Conservation (phyloP, 306 rosid species). For the Lithocarpus polystachyus region DNA sequence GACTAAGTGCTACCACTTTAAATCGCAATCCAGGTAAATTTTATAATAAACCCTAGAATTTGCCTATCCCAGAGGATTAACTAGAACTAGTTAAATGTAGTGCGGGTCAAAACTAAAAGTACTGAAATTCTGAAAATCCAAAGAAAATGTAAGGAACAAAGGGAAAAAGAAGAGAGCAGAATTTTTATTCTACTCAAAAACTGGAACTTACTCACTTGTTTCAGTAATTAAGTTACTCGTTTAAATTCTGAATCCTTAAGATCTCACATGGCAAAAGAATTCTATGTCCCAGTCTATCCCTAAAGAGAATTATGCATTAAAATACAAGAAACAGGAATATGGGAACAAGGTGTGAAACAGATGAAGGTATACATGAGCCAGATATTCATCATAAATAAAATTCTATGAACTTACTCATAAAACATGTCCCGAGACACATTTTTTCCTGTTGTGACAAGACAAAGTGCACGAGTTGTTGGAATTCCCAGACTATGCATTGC, state of each 20-base stretch:
- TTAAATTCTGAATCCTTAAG: not conserved
- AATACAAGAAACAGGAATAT: not conserved
- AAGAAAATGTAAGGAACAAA: not conserved
- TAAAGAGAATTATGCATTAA: not conserved
- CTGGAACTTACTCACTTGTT: not conserved
- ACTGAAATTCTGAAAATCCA: not conserved
- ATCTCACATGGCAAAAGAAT: not conserved
- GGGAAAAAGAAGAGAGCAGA: not conserved
- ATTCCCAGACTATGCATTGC: constrained; percentile 94
- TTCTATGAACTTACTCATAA: constrained; percentile 67
- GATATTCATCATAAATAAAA: constrained; percentile 2
- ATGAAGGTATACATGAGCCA: not conserved
- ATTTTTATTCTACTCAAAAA: not conserved
- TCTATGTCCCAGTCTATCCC: not conserved
- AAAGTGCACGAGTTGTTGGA: constrained; percentile 94
- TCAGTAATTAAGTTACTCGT: not conserved
- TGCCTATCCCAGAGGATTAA: not conserved
- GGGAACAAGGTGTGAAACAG: not conserved
- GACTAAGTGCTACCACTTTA: constrained; percentile 3
- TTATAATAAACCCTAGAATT: not conserved
- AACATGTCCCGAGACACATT: constrained; percentile 89
- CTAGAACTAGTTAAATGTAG: not conserved
- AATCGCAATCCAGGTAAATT: not conserved
- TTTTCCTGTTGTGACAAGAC: constrained; percentile 87
- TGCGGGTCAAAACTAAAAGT: not conserved